phyloP scores from a whole-genome alignment of 2,329 filamentous ascomycete genomes.

The Botrytis paeoniae region DNA sequence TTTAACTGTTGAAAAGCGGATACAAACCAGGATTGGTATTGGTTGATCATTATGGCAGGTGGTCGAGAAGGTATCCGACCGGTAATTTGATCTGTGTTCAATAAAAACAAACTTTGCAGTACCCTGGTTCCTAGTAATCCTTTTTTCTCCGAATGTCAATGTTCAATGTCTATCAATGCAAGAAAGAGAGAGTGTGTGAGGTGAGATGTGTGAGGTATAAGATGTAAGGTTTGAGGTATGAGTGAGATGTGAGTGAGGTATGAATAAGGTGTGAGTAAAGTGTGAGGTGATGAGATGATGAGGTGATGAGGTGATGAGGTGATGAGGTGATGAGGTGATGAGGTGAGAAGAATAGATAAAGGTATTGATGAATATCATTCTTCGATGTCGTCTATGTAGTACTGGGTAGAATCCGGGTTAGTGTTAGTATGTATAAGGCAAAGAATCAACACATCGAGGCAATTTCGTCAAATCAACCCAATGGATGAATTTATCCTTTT shows the following conservation, averaged over 20 bases:
- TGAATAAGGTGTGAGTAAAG: no score
- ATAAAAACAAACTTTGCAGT: neutral
- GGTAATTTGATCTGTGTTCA: conserved; percentile 16
- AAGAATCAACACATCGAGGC: neutral
- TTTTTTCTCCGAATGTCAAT: neutral
- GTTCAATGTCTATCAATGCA: neutral
- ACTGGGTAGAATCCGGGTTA: neutral
- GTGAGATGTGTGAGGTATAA: neutral
- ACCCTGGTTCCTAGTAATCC: neutral
- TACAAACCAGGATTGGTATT: neutral
- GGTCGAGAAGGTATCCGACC: conserved; percentile 6
- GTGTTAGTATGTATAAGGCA: neutral
- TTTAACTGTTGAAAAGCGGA: conserved; percentile 2
- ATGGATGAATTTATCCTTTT: neutral
- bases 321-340: neutral
- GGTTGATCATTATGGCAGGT: neutral
- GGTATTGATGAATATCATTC: neutral
- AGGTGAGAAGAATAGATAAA: neutral
- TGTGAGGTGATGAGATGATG: neutral
- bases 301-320: no score
- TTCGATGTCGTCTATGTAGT: neutral
- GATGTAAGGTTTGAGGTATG: neutral
- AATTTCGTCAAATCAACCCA: neutral
- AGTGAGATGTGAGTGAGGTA: neutral
- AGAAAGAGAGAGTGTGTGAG: neutral